Conservation (phyloP, 768 basidiomycete genomes). For the Hericium erinaceus region DNA sequence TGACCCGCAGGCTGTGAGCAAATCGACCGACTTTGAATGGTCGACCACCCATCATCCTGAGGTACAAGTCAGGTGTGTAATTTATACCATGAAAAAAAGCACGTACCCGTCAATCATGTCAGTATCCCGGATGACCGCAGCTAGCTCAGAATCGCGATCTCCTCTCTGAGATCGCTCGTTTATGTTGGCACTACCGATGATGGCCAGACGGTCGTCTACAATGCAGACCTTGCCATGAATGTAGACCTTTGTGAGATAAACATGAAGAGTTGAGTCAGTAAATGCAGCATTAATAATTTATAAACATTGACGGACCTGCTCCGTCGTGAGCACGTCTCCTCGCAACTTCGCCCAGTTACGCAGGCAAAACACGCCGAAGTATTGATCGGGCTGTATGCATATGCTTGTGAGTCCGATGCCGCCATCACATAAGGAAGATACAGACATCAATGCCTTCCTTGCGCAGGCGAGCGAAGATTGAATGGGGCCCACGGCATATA, state of each 20-base stretch:
- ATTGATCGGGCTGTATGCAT: slow-evolving; percentile 71
- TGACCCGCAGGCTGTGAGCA: slow-evolving; percentile 86
- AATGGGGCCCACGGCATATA: slow-evolving; percentile 80
- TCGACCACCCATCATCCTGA: slow-evolving; percentile 85
- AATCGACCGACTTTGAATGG: slow-evolving; percentile 96
- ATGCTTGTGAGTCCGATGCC: slow-evolving; percentile 3
- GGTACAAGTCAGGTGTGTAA: neutral
- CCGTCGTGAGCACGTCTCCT: slow-evolving; percentile 76
- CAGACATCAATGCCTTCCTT: slow-evolving; percentile 85
- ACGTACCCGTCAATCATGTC: slow-evolving; percentile 89
- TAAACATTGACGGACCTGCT: slow-evolving; percentile 46
- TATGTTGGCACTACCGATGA: slow-evolving; percentile 96
- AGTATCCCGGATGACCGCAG: slow-evolving; percentile 88
- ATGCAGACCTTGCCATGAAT: slow-evolving; percentile 84
- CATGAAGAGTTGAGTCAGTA: slow-evolving; percentile 6
- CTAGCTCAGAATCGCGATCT: slow-evolving; percentile 93
- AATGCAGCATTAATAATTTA: neutral
- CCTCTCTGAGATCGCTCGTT: slow-evolving; percentile 95
- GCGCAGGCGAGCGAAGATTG: slow-evolving; percentile 78
- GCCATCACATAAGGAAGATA: slow-evolving; percentile 1
- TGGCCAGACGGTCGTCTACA: slow-evolving; percentile 89
- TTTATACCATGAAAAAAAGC: neutral
- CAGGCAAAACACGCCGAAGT: slow-evolving; percentile 85
- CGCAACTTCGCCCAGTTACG: slow-evolving; percentile 92
- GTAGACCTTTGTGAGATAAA: slow-evolving; percentile 48